Base-by-base conservation (phyloP, 768 basidiomycete genomes). In the Lactifluus volemus region DNA sequence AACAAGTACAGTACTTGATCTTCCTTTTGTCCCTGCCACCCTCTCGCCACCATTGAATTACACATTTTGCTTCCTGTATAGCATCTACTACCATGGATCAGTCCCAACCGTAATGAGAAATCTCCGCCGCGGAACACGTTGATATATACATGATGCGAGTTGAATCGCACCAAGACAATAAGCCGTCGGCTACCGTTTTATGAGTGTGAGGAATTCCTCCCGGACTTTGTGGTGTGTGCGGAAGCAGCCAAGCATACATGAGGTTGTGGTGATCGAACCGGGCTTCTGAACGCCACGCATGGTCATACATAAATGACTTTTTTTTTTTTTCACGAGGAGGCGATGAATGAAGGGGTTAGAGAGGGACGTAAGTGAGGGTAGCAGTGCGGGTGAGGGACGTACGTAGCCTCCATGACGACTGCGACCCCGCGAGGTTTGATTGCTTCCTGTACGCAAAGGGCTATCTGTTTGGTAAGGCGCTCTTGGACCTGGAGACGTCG, bases 211-310 rank as follows among this genome's bases (percentile, higher is more conserved):
- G 77, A 95, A 95, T 73, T 98, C 97, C 75, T 97, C 95, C 34
- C 97, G 83, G 38, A 96, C 99, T 78, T 99, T 98, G 74, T 98
- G 95, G 67, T 95, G 90, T n/a, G 90, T 88, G 61, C 97, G 84
- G 83, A 99, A 99, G 72, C 93, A 97, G 15, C 97, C 97, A 55
- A 98, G 78, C 97, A 99, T 99, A 67, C 94, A 96, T 5, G 91
- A 94, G 6, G 97, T 99, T 49, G 94, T 88, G 0, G 97, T 99
- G 25, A 89, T 84, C 7, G 96, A 81, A 29, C 97, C 97, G 2
- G 96, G 96, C 75, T 99, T 99, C 75, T 99, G 97, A 9, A 99
- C 97, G 56, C 97, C 97, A 64, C 97, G 88, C 96, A 98, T 98
- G 3, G 96, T 94, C 97, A 99, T 99, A 71, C 96, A 98, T 73